Evolutionary conservation across 2,329 filamentous ascomycete genomes (phyloP).

Genomic region (Xylariaceae sp.): DNA sequence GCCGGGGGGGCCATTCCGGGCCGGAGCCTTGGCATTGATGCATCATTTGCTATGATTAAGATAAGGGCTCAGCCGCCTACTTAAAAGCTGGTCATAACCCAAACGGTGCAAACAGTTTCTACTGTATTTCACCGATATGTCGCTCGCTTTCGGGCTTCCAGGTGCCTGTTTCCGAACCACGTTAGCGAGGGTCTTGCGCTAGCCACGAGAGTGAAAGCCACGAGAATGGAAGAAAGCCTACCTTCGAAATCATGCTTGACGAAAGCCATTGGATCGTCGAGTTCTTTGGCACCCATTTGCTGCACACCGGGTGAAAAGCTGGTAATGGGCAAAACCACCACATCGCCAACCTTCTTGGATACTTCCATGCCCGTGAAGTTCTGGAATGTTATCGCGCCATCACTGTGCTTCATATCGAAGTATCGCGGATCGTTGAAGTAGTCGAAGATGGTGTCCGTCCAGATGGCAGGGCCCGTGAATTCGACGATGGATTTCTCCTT

Average conservation of each 20-base stretch:
- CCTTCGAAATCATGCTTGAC: conserved; percentile 97
- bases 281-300: conserved; percentile 86
- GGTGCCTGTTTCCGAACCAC: conserved; percentile 46
- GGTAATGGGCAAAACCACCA: conserved; percentile 89
- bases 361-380: conserved; percentile 85
- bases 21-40: not conserved
- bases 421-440: conserved; percentile 91
- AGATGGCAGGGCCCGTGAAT: conserved; percentile 88
- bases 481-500: conserved; percentile 78
- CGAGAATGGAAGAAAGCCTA: conserved; percentile 37
- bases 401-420: conserved; percentile 71
- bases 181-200: conserved; percentile 19
- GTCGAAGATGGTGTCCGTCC: conserved; percentile 87
- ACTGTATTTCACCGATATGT: conserved; percentile 55
- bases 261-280: conserved; percentile 92
- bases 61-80: conserved; percentile 1
- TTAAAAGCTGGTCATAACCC: conserved; percentile 14
- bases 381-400: conserved; percentile 71
- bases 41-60: not conserved
- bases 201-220: not conserved
- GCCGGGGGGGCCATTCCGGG: not conserved
- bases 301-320: conserved; percentile 93
- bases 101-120: conserved; percentile 22
- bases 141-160: conserved; percentile 71
- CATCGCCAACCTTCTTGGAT: conserved; percentile 85